These are phyloP conservation scores for Trichophyton verrucosum DNA, from an alignment of 2,329 filamentous ascomycete species.

Conservation along the genomic window DNA sequence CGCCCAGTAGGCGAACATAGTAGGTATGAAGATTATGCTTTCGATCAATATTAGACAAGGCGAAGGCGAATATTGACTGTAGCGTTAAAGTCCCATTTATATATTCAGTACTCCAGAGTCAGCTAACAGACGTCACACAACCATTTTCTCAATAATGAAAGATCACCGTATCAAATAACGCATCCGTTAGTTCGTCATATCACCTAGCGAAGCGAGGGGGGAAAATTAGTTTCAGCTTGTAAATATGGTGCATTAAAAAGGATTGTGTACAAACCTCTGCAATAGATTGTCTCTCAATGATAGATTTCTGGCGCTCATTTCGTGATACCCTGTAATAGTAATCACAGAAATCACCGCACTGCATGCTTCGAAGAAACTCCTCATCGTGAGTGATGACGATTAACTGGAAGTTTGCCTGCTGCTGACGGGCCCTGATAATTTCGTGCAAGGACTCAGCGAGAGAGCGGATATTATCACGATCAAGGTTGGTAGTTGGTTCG, in stretches of 20 bases:
- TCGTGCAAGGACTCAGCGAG: constrained; percentile 72
- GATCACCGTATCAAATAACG: neutral
- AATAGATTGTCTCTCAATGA: constrained; percentile 57
- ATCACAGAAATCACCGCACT: constrained; percentile 84
- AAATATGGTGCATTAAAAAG: neutral
- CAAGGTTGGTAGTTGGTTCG: constrained; percentile 94
- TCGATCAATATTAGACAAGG: no score
- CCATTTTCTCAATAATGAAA: neutral
- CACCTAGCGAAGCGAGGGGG: no score
- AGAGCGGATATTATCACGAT: constrained; percentile 85
- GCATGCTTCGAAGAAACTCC: constrained; percentile 86
- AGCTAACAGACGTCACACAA: no score
- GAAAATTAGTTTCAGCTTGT: neutral
- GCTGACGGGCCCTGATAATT: constrained; percentile 71
- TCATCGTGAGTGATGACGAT: constrained; percentile 99
- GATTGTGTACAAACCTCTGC: constrained; percentile 30
- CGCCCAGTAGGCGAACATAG: no score
- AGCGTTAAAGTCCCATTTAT: no score
- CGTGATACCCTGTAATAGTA: constrained; percentile 78
- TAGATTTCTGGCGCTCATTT: constrained; percentile 73
- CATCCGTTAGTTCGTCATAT: neutral
- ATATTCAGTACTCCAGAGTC: no score
- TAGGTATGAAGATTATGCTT: no score
- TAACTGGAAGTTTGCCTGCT: constrained; percentile 91
- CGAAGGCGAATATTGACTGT: no score